Percentiles rank a stretch among this genome's conserved stretches.
Conservation (phyloP, 176 grass and related monocot species). For the Raddia guianensis region DNA sequence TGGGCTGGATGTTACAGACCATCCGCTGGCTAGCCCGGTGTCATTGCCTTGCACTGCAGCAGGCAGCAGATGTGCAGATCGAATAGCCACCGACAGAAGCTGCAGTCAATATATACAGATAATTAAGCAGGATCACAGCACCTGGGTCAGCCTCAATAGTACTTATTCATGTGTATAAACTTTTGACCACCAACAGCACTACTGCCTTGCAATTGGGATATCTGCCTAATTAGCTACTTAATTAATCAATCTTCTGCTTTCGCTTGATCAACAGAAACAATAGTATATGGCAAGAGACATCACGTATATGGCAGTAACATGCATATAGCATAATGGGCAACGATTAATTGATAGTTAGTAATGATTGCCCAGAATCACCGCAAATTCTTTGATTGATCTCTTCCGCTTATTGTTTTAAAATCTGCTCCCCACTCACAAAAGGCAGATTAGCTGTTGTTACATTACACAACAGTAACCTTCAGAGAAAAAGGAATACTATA, state of each 20-base stretch:
- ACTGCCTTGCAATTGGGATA: conserved; percentile 25
- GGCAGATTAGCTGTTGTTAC: background rate
- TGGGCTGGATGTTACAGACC: no score
- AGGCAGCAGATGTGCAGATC: background rate
- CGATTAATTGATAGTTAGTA: background rate
- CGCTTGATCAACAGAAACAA: background rate
- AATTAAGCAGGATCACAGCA: background rate
- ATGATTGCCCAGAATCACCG: background rate
- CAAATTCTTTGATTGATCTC: background rate
- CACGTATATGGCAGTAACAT: background rate
- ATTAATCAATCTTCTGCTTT: background rate
- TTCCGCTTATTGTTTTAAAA: background rate
- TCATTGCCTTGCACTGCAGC: background rate
- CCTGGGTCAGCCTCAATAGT: conserved; percentile 26
- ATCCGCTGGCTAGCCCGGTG: background rate
- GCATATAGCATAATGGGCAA: background rate
- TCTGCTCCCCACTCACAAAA: background rate
- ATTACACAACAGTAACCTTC: conserved; percentile 12
- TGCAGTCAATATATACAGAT: conserved; percentile 39
- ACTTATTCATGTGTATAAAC: background rate
- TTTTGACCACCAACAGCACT: conserved; percentile 2
- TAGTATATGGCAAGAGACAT: no score
- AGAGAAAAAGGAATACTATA: background rate
- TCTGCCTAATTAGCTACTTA: background rate
- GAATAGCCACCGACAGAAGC: conserved; percentile 27